Conservation (phyloP, 257 asterid genomes). For the Osmanthus fragrans region DNA sequence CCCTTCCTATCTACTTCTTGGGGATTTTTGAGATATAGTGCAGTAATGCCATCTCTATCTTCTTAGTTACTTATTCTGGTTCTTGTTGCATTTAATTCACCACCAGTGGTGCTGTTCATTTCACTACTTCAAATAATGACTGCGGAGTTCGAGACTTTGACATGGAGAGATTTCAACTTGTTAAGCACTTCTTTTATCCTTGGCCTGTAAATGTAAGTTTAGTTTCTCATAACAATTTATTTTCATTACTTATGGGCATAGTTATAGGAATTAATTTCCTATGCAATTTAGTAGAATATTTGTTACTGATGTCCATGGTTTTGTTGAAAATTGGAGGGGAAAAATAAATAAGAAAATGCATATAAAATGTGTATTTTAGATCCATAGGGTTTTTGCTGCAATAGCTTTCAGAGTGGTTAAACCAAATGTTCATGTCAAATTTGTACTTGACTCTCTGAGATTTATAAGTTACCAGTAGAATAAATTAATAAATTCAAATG, state of each 20-base stretch:
- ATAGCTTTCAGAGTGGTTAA: background rate
- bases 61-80: slow-evolving; percentile 4
- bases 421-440: background rate
- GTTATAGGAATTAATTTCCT: background rate
- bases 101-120: slow-evolving; percentile 57
- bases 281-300: background rate
- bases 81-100: slow-evolving; percentile 28
- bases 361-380: background rate
- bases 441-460: background rate
- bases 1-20: slow-evolving; percentile 9
- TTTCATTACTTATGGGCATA: background rate
- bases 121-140: slow-evolving; percentile 64
- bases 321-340: background rate
- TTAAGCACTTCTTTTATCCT: slow-evolving; percentile 51
- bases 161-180: slow-evolving; percentile 55
- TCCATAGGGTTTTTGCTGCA: background rate
- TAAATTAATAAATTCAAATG: background rate
- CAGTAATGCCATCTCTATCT: slow-evolving; percentile 2
- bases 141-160: slow-evolving; percentile 56
- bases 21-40: slow-evolving; percentile 3
- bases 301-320: background rate
- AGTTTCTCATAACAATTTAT: slow-evolving; percentile 5
- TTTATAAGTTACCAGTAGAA: background rate
- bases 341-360: background rate
- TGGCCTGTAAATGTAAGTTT: slow-evolving; percentile 64